Conservation (phyloP, 768 basidiomycete genomes). For the Boletellus ananas region DNA sequence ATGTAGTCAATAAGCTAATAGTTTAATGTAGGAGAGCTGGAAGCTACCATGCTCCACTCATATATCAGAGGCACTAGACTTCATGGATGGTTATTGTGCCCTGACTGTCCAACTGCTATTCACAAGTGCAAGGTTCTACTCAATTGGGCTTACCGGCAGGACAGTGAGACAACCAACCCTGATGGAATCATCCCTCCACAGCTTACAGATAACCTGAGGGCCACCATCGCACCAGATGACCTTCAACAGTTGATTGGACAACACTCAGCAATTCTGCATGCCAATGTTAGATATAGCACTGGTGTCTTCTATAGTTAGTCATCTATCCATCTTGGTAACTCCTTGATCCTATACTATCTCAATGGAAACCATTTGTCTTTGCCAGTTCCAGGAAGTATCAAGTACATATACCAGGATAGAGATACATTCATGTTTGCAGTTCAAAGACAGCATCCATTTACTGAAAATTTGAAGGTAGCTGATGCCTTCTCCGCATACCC, state of each 20-base stretch:
- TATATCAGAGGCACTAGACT: no score
- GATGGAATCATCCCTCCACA: no score
- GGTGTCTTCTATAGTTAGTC: neutral
- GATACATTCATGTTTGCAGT: neutral
- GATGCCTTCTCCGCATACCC: neutral
- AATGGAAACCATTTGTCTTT: neutral
- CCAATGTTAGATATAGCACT: neutral
- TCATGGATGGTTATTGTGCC: no score
- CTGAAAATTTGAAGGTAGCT: neutral
- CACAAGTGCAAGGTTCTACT: no score
- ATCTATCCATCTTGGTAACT: conserved; percentile 8
- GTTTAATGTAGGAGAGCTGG: no score
- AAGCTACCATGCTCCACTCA: no score
- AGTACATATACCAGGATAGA: conserved; percentile 5
- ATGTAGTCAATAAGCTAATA: no score
- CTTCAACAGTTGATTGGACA: neutral
- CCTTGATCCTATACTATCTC: conserved; percentile 8
- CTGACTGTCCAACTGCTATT: no score
- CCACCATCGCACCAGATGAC: neutral
- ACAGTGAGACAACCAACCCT: no score
- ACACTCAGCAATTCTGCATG: neutral
- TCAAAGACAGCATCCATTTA: neutral
- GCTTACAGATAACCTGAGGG: neutral
- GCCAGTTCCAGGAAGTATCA: conserved; percentile 7
- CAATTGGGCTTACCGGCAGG: no score